These are phyloP conservation scores for Phyllostachys edulis DNA, from an alignment of 176 grass and related monocot genomes.

Conservation along the genomic window DNA sequence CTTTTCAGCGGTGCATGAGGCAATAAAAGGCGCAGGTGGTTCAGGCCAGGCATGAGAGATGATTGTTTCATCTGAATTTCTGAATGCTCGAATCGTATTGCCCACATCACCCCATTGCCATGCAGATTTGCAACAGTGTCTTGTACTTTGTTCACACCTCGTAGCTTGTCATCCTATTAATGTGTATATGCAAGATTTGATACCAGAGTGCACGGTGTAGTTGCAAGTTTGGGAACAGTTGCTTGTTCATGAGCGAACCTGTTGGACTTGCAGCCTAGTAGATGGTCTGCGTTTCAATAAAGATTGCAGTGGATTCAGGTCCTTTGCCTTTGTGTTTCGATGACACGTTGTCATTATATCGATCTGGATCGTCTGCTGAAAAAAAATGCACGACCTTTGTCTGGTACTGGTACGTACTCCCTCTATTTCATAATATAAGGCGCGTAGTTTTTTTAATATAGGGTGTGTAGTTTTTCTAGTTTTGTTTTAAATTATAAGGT, in stretches of 20 bases:
- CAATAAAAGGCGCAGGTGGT: conserved; percentile 50
- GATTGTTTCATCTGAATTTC: background rate
- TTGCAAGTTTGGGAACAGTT: background rate
- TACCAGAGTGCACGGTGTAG: background rate
- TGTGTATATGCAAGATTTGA: conserved; percentile 13
- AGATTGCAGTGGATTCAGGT: too few relatives aligned
- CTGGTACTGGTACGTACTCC: too few relatives aligned
- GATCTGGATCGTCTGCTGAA: too few relatives aligned
- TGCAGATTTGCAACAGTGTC: background rate
- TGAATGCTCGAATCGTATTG: conserved; percentile 8
- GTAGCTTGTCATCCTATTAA: background rate
- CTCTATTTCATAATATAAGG: too few relatives aligned
- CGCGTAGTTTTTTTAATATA: too few relatives aligned
- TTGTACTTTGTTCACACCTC: background rate
- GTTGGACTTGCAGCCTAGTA: background rate
- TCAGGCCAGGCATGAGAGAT: conserved; percentile 43
- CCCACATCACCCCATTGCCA: background rate
- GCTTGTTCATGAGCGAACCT: background rate
- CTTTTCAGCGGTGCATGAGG: conserved; percentile 82
- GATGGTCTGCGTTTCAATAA: background rate
- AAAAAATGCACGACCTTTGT: too few relatives aligned
- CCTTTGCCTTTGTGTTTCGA: too few relatives aligned
- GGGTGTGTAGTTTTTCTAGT: too few relatives aligned
- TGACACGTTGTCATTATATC: too few relatives aligned
- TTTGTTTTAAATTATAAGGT: too few relatives aligned